Base-by-base conservation (phyloP, 1,284 basidiomycete genomes). In the Ceratobasidium sp. region DNA sequence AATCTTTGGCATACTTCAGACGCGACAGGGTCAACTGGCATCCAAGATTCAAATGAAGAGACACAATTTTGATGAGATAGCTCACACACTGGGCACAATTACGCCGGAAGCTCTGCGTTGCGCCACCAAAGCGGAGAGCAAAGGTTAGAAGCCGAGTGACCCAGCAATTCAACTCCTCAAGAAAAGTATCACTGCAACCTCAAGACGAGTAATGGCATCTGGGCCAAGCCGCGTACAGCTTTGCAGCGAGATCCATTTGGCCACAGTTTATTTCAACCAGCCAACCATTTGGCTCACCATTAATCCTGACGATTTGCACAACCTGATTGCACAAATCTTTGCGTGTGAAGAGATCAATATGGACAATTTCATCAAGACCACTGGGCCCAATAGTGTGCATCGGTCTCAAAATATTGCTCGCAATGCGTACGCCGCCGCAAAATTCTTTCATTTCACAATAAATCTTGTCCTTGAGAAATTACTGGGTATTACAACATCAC, bases 401-500 rank as follows among this genome's bases (percentile, higher is more conserved):
- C 80, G 84, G 0, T 83, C 83, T 1, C 5, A 67, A 0, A 87
- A 86, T 60, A 84, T 88, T 3, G 84, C 86, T 0, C 15, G 28
- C 0, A 85, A 89, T 81, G 86, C 86, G 20, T 87, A 82, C 78
- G 85, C 85, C 0, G 82, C 86, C 0, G 84, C 86, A 0, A 81
- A 85, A 58, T 89, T 85, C 77, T 89, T 86, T 75, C 84, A 88
- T 61, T 85, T 86, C 61, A 82, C 85, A 0, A 85, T 89, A 1
- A 26, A 79, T 0, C 78, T 80, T 0, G 81, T 88, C 0, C 68
- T 88, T 0, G 81, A 85, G 33, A 82, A 56, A 0, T 42, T 89
- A 0, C 85, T 89, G 68, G 84, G 85, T 0, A 81, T 89, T 0
- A 61, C 82, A 26, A 80, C 81, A 2, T 82, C 40, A 23, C 72